Conservation (phyloP, 2,329 filamentous ascomycete genomes). For the Colletotrichum musae region DNA sequence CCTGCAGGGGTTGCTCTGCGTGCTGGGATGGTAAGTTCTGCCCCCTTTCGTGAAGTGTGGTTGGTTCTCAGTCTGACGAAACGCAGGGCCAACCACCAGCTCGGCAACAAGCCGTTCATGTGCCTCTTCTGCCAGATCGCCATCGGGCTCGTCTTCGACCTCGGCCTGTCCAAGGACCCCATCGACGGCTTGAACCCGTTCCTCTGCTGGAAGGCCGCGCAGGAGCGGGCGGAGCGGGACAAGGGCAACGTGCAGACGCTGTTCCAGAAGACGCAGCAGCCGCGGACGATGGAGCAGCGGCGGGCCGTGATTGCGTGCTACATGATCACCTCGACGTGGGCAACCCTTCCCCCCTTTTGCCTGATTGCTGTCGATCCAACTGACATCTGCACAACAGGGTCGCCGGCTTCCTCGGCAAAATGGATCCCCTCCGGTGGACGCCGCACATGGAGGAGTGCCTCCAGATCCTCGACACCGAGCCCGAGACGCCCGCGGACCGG, state of each 20-base stretch:
- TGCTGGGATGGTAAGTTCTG: constrained; percentile 46
- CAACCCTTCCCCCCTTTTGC: not conserved
- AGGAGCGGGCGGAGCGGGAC: constrained; percentile 25
- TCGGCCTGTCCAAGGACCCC: constrained; percentile 53
- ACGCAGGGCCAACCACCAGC: constrained; percentile 35
- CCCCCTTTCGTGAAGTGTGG: no score
- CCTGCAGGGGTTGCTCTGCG: constrained; percentile 47
- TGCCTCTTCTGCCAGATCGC: constrained; percentile 60
- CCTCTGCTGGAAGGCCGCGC: constrained; percentile 37
- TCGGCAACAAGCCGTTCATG: constrained; percentile 58
- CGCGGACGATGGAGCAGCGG: constrained; percentile 43
- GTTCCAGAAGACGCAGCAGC: constrained; percentile 12
- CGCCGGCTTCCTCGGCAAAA: constrained; percentile 49
- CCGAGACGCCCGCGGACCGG: constrained; percentile 62
- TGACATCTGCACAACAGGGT: constrained; percentile 5
- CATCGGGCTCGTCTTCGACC: constrained; percentile 60
- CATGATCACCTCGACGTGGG: constrained; percentile 29
- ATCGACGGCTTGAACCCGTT: constrained; percentile 31
- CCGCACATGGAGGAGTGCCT: constrained; percentile 70
- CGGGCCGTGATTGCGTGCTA: constrained; percentile 43
- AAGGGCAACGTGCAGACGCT: constrained; percentile 11
- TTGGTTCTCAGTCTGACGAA: not conserved
- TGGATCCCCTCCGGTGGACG: constrained; percentile 67
- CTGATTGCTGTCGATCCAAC: no score
- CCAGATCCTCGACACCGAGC: constrained; percentile 54